Evolutionary conservation across 2,329 filamentous ascomycete genomes (phyloP), one percentile per base, ranked within the genome.

Genomic region (Penicillium sp.): DNA sequence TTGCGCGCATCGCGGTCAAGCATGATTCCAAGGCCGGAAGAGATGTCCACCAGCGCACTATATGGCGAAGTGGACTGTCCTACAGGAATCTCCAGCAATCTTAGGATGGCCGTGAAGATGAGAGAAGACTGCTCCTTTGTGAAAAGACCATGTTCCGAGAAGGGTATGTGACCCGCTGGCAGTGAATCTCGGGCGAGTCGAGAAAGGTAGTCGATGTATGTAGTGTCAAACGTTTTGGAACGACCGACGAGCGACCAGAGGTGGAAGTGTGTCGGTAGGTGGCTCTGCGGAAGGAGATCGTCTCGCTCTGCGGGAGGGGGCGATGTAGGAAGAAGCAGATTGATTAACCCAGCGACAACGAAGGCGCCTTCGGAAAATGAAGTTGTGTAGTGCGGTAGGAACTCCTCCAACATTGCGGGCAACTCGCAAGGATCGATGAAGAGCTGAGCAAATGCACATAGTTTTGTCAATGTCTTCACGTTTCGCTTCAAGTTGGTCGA

Each of bases 61-160:
- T 98, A 98, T 0, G 93, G 88, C 1, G 91, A 96, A 37, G 87
- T 94, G 3, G 93, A 87, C 70, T 98, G 93, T 2, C 93, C 91
- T 10, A 98, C 93, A 2, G 93, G 93, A 44, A 98, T 98, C 65
- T 97, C 91, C 11, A 95, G 84, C 44, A 98, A 69, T 40, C 94
- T 81, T 46, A 98, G 72, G 47, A 96, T 82, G 8, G 93, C 86
- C 0, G 93, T 97, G 68, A 96, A 97, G 57, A 98, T 86, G 47
- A 94, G 77, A 48, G 91, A 86, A 0, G 90, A 93, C 69, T 98
- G 93, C 55, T 95, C 89, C 55, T 84, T 82, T 1, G 89, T 94
- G 69, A 94, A 97, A 54, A 98, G 87, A 56, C 93, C 93, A 71
- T 90, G 85, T 56, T 90, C 82, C 2, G 83, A 82, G 63, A 95